A percentile compares a stretch with the other conserved stretches of the same genome.
Evolutionary conservation across 2,329 filamentous ascomycete species (phyloP).

Genomic region (Ophioceras dolichostomum): DNA sequence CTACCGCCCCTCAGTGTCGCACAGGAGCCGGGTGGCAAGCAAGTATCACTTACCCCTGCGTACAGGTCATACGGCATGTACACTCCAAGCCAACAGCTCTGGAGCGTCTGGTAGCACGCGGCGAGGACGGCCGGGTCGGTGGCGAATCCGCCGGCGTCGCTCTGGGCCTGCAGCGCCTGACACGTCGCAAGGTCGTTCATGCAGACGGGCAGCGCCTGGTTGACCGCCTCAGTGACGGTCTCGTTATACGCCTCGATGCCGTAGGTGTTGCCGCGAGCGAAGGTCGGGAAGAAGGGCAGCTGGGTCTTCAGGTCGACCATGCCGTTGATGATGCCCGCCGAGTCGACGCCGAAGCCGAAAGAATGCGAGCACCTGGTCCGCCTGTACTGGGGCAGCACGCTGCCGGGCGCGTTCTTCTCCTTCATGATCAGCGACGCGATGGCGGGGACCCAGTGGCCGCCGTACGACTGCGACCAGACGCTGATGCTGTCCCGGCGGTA

Average conservation of each 20-base stretch:
- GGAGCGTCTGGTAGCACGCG: not conserved
- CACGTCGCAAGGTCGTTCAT: not conserved
- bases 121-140: not conserved
- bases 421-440: slow-evolving; percentile 29
- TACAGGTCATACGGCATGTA: slow-evolving; percentile 25
- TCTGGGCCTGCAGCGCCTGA: not conserved
- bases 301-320: slow-evolving; percentile 36
- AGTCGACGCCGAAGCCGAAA: slow-evolving; percentile 20
- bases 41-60: too few species aligned
- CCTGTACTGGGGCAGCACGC: not conserved
- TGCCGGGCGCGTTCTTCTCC: not conserved
- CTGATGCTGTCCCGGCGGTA: slow-evolving; percentile 43
- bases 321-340: slow-evolving; percentile 35
- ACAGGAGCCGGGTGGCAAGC: too few species aligned
- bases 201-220: not conserved
- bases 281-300: slow-evolving; percentile 29
- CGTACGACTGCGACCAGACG: slow-evolving; percentile 58
- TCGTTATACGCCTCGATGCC: slow-evolving; percentile 12
- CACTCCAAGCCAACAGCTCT: not conserved
- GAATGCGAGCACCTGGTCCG: not conserved
- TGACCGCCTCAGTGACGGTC: not conserved
- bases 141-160: not conserved
- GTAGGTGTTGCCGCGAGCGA: slow-evolving; percentile 29
- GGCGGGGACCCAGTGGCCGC: slow-evolving; percentile 56
- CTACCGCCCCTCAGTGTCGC: too few species aligned